phyloP scores from a whole-genome alignment of 2,329 filamentous ascomycete genomes.

The Colletotrichum incanum region DNA sequence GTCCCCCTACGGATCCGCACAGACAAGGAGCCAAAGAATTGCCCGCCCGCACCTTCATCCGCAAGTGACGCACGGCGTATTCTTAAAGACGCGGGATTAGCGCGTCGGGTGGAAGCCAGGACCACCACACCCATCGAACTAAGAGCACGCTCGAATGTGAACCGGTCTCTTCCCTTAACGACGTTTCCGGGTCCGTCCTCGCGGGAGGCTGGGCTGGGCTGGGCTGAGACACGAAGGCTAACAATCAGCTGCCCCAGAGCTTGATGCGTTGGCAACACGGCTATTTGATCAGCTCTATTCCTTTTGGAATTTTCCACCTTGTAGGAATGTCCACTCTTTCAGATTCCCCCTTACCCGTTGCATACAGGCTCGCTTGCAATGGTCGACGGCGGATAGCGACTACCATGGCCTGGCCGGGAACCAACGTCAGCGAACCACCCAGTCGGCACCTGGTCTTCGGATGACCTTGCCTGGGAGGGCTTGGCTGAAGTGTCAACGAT shows the following conservation, averaged over 20 bases:
- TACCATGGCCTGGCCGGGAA: conserved; percentile 9
- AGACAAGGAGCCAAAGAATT: conserved; percentile 12
- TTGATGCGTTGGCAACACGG: conserved; percentile 35
- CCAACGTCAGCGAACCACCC: conserved; percentile 3
- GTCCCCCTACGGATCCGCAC: conserved; percentile 9
- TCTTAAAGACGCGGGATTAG: conserved; percentile 50
- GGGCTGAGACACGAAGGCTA: conserved; percentile 20
- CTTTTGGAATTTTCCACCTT: not conserved
- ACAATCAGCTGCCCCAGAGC: conserved; percentile 18
- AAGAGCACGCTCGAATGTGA: not conserved
- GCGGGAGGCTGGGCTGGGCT: conserved; percentile 18
- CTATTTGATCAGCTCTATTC: conserved; percentile 16
- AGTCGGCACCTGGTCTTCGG: not conserved
- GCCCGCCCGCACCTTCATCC: not conserved
- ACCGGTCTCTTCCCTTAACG: not conserved
- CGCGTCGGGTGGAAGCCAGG: conserved; percentile 44
- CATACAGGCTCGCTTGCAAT: not conserved
- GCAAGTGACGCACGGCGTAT: conserved; percentile 15
- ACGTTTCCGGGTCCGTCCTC: not conserved
- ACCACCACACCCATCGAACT: not conserved
- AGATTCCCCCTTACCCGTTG: conserved; percentile 1
- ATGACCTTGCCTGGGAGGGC: not conserved
- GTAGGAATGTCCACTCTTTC: not conserved
- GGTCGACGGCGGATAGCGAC: not conserved
- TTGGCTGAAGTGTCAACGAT: conserved; percentile 4